phyloP scores from a whole-genome alignment of 2,329 filamentous ascomycete species.

The Fusarium sp. region DNA sequence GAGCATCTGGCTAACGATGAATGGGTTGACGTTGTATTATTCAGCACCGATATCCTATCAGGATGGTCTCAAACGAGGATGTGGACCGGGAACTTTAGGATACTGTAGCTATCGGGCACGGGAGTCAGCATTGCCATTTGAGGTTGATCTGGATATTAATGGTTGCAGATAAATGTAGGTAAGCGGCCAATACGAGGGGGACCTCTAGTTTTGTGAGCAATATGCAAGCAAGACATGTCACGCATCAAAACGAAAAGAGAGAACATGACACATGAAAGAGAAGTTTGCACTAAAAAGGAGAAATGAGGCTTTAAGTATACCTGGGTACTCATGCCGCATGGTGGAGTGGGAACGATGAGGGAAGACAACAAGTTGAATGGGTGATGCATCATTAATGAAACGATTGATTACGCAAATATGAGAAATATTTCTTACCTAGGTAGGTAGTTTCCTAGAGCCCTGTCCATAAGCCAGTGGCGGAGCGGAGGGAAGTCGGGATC shows the following conservation, averaged over 20 bases:
- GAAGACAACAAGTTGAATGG: slow-evolving; percentile 4
- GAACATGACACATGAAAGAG: slow-evolving; percentile 12
- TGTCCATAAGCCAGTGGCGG: not conserved
- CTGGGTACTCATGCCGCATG: slow-evolving; percentile 13
- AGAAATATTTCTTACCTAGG: not conserved
- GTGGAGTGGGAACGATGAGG: slow-evolving; percentile 28
- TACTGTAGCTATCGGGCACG: slow-evolving; percentile 2
- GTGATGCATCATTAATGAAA: not conserved
- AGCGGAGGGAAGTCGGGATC: not conserved
- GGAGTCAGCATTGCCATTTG: slow-evolving; percentile 6
- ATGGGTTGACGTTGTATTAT: not conserved
- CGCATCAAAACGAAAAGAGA: slow-evolving; percentile 21
- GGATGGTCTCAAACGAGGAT: slow-evolving; percentile 17
- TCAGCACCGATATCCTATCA: not conserved
- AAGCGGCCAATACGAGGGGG: slow-evolving; percentile 26
- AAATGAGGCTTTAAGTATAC: slow-evolving; percentile 16
- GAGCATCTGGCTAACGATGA: not conserved
- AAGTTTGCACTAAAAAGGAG: slow-evolving; percentile 8
- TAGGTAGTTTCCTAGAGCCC: not conserved
- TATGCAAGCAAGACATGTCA: slow-evolving; percentile 14
- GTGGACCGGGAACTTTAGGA: slow-evolving; percentile 6
- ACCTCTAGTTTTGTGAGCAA: slow-evolving; percentile 10
- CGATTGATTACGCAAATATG: not conserved
- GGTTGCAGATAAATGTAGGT: slow-evolving; percentile 20
- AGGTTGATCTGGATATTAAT: slow-evolving; percentile 1